These are phyloP conservation scores for Grigorovia humatica DNA, from an alignment of 805 yeast genomes.

Conservation along the genomic window DNA sequence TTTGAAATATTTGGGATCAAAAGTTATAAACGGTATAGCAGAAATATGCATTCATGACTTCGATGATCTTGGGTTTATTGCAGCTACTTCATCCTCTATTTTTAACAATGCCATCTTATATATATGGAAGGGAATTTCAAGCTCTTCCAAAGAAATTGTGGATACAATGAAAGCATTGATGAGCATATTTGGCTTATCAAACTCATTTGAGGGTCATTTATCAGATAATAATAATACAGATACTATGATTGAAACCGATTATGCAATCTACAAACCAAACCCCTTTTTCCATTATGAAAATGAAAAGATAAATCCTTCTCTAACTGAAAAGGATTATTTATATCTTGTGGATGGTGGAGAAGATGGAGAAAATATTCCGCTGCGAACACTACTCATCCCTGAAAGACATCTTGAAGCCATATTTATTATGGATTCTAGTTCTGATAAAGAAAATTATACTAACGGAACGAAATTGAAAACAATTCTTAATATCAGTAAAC, in stretches of 20 bases:
- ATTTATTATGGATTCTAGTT: constrained; percentile 49
- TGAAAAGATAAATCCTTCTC: constrained; percentile 11
- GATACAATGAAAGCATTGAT: constrained; percentile 28
- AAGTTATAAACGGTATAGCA: constrained; percentile 35
- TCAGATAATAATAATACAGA: not conserved
- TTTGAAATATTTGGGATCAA: constrained; percentile 44
- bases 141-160: constrained; percentile 27
- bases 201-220: not conserved
- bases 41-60: constrained; percentile 39
- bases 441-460: constrained; percentile 46
- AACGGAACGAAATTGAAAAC: constrained; percentile 44
- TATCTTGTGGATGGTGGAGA: constrained; percentile 71
- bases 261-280: constrained; percentile 51
- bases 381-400: constrained; percentile 52
- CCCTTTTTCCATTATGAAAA: constrained; percentile 38
- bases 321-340: constrained; percentile 25
- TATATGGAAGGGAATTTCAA: constrained; percentile 33
- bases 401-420: constrained; percentile 52
- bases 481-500: constrained; percentile 21
- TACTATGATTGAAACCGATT: constrained; percentile 30
- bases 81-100: constrained; percentile 55
- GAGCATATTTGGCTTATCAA: constrained; percentile 16
- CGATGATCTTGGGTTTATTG: constrained; percentile 50
- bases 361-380: constrained; percentile 63
- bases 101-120: constrained; percentile 46